Conservation (phyloP, 345 rosid species). For the Lepidium didymum region DNA sequence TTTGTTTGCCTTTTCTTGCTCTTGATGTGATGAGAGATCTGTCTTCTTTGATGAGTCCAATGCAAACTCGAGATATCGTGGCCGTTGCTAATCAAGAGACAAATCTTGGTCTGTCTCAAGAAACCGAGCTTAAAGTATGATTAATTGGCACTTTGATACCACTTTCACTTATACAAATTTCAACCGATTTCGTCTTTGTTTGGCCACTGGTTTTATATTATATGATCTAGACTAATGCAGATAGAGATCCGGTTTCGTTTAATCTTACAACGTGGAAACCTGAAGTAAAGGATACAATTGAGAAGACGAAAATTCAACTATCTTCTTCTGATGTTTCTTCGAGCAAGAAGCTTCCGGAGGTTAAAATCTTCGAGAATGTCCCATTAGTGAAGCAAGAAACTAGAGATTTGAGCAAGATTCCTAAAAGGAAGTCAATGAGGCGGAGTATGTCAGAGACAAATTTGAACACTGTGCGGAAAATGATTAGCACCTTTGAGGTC, state of each 20-base stretch:
- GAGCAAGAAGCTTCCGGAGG: slow-evolving; percentile 14
- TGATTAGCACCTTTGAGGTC: slow-evolving; percentile 73
- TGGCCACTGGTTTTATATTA: background rate
- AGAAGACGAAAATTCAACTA: slow-evolving; percentile 15
- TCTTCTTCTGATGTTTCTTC: slow-evolving; percentile 17
- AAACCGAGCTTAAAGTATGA: slow-evolving; percentile 22
- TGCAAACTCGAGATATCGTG: slow-evolving; percentile 16
- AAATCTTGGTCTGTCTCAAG: slow-evolving; percentile 19
- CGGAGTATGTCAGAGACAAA: slow-evolving; percentile 34
- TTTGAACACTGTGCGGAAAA: slow-evolving; percentile 57
- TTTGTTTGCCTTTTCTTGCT: slow-evolving; percentile 1
- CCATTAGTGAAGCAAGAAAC: slow-evolving; percentile 15
- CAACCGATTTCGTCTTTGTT: background rate
- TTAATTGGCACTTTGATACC: background rate
- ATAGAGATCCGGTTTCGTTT: background rate
- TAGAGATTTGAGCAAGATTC: background rate
- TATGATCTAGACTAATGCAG: slow-evolving; percentile 8
- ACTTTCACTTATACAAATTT: background rate
- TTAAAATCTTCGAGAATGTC: slow-evolving; percentile 8
- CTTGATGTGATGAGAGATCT: slow-evolving; percentile 32
- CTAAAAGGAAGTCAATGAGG: slow-evolving; percentile 11
- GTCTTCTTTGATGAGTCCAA: slow-evolving; percentile 41
- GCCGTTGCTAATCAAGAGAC: slow-evolving; percentile 6
- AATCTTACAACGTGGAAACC: slow-evolving; percentile 17
- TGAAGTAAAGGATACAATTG: slow-evolving; percentile 2